A percentile compares a stretch with the other conserved stretches of the same genome.
phyloP scores from a whole-genome alignment of 2,329 filamentous ascomycete species.

The Dactylonectria estremocensis region DNA sequence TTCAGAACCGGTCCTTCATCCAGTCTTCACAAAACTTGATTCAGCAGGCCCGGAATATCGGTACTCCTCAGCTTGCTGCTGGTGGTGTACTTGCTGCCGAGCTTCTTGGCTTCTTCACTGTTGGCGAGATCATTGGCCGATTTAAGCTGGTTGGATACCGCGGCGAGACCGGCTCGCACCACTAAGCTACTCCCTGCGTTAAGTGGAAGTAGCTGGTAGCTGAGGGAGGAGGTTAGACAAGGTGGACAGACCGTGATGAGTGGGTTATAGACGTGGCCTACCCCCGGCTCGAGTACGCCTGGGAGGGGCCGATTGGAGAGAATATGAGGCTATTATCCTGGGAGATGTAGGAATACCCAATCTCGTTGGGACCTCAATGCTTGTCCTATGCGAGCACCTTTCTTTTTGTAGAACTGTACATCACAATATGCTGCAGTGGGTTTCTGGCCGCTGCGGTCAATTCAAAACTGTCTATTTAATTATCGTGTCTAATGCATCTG shows the following conservation, averaged over 20 bases:
- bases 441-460: conserved; percentile 33
- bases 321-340: conserved; percentile 39
- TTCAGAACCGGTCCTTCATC: conserved; percentile 75
- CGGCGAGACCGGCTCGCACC: conserved; percentile 76
- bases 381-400: conserved; percentile 49
- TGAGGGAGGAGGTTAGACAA: conserved; percentile 33
- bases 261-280: conserved; percentile 44
- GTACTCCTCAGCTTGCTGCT: conserved; percentile 77
- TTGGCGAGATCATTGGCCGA: conserved; percentile 96
- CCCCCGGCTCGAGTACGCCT: conserved; percentile 36
- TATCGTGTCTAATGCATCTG: background rate
- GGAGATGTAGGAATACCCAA: conserved; percentile 42
- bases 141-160: conserved; percentile 96
- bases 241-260: conserved; percentile 39
- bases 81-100: conserved; percentile 88
- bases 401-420: conserved; percentile 54
- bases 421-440: conserved; percentile 46
- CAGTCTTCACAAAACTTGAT: conserved; percentile 71
- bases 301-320: conserved; percentile 46
- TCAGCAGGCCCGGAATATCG: conserved; percentile 77
- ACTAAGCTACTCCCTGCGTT: conserved; percentile 58
- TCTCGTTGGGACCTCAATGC: conserved; percentile 43
- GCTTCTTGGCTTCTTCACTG: conserved; percentile 95
- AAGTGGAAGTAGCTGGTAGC: conserved; percentile 32
- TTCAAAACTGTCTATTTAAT: conserved; percentile 29